Percentiles rank a stretch among this genome's conserved stretches.
phyloP scores from a whole-genome alignment of 1,284 basidiomycete genomes.

The Puccinia sorghi region DNA sequence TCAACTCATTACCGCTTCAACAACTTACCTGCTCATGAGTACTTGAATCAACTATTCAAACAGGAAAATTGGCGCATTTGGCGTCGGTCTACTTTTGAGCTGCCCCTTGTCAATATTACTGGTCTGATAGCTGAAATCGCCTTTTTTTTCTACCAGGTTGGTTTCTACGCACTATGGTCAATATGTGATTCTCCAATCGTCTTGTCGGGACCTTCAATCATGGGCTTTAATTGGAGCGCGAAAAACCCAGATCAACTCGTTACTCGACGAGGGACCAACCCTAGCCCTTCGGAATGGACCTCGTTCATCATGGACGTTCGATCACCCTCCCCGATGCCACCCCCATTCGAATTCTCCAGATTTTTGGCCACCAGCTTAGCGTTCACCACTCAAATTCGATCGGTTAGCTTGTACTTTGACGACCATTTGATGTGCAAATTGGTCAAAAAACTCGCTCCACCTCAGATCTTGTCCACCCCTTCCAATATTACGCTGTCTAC shows the following conservation, averaged over 20 bases:
- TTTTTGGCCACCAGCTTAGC: slow-evolving; percentile 91
- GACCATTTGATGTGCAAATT: slow-evolving; percentile 74
- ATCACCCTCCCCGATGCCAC: slow-evolving; percentile 78
- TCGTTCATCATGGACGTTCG: slow-evolving; percentile 86
- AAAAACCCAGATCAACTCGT: slow-evolving; percentile 76
- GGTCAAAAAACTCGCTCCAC: slow-evolving; percentile 68
- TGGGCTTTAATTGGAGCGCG: slow-evolving; percentile 81
- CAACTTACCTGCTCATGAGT: slow-evolving; percentile 51
- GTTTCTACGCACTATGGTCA: slow-evolving; percentile 63
- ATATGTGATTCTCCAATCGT: slow-evolving; percentile 82
- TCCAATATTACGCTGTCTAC: slow-evolving; percentile 61
- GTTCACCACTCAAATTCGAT: slow-evolving; percentile 80
- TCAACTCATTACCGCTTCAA: slow-evolving; percentile 1
- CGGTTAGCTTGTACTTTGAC: slow-evolving; percentile 78
- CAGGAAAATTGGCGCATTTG: slow-evolving; percentile 82
- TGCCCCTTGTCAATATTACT: background rate
- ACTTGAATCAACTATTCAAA: slow-evolving; percentile 80
- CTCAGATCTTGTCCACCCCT: slow-evolving; percentile 66
- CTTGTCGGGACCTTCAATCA: slow-evolving; percentile 71
- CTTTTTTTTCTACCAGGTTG: slow-evolving; percentile 59
- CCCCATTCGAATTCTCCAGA: slow-evolving; percentile 77
- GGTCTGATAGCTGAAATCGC: background rate
- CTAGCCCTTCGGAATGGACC: slow-evolving; percentile 66
- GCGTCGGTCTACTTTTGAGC: slow-evolving; percentile 65
- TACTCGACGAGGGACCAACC: slow-evolving; percentile 53